These are phyloP conservation scores for Phytomonas sp. DNA, from an alignment of 208 protist species.

Conservation along the genomic window DNA sequence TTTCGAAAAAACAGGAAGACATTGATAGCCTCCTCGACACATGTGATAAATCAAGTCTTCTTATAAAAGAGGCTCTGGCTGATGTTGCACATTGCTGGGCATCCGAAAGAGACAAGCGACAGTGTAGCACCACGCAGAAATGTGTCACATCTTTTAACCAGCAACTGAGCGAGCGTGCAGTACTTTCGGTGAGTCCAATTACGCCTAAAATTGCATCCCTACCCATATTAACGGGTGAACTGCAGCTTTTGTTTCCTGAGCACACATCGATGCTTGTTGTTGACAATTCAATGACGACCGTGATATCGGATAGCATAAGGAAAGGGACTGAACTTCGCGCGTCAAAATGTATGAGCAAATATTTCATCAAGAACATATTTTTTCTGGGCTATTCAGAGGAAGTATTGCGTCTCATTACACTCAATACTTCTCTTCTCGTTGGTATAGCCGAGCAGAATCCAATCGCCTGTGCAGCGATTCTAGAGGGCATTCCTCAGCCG, in stretches of 20 bases:
- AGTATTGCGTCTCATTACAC: conserved; percentile 29
- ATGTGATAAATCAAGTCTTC: conserved; percentile 41
- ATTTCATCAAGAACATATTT: no score
- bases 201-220: conserved; percentile 36
- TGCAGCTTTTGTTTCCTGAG: conserved; percentile 41
- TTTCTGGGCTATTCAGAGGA: conserved; percentile 26
- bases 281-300: conserved; percentile 24
- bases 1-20: conserved; percentile 44
- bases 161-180: conserved; percentile 16
- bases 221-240: conserved; percentile 37
- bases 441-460: conserved; percentile 44
- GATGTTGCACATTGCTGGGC: conserved; percentile 53
- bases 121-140: conserved; percentile 28
- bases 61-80: conserved; percentile 50
- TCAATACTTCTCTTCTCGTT: conserved; percentile 26
- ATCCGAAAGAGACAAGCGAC: conserved; percentile 35
- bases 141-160: conserved; percentile 32
- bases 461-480: conserved; percentile 38
- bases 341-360: no score
- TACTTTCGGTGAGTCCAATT: conserved; percentile 24
- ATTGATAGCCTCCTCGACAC: conserved; percentile 50
- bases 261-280: conserved; percentile 37
- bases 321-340: conserved; percentile 23
- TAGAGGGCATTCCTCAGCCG: conserved; percentile 29
- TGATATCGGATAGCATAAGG: conserved; percentile 29